Conservation (phyloP, 2,329 filamentous ascomycete genomes). For the Xylariaceae sp. region DNA sequence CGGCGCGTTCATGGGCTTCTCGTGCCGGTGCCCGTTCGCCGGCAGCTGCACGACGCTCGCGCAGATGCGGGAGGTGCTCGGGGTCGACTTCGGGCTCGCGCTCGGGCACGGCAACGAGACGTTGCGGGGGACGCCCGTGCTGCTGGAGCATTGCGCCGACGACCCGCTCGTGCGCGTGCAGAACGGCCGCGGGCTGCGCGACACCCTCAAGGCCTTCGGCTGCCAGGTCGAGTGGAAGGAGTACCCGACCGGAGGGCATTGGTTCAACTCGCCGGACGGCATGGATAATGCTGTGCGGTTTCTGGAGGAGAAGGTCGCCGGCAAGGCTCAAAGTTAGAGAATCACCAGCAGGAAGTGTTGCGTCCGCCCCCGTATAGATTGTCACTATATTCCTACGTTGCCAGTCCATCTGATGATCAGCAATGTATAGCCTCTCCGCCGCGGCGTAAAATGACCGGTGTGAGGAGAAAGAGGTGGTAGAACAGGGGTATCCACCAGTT, state of each 20-base stretch:
- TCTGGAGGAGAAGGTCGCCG: conserved; percentile 19
- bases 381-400: too few relatives aligned
- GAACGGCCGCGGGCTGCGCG: conserved; percentile 33
- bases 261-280: conserved; percentile 40
- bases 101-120: conserved; percentile 21
- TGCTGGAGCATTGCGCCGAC: conserved; percentile 43
- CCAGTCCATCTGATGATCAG: too few relatives aligned
- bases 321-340: not conserved
- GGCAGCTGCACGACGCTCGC: conserved; percentile 19
- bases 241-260: conserved; percentile 40
- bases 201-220: conserved; percentile 34
- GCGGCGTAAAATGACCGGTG: too few relatives aligned
- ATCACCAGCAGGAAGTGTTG: too few relatives aligned
- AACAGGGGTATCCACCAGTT: too few relatives aligned
- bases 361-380: too few relatives aligned
- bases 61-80: conserved; percentile 27
- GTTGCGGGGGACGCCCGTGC: conserved; percentile 37
- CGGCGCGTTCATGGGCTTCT: conserved; percentile 23
- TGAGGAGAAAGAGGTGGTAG: too few relatives aligned
- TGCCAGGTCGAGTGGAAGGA: conserved; percentile 37
- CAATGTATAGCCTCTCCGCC: too few relatives aligned
- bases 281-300: conserved; percentile 38
- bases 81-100: conserved; percentile 22
- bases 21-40: conserved; percentile 22
- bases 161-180: conserved; percentile 37